Evolutionary conservation across 345 rosid genomes (phyloP).

Genomic region (Populus deltoides): DNA sequence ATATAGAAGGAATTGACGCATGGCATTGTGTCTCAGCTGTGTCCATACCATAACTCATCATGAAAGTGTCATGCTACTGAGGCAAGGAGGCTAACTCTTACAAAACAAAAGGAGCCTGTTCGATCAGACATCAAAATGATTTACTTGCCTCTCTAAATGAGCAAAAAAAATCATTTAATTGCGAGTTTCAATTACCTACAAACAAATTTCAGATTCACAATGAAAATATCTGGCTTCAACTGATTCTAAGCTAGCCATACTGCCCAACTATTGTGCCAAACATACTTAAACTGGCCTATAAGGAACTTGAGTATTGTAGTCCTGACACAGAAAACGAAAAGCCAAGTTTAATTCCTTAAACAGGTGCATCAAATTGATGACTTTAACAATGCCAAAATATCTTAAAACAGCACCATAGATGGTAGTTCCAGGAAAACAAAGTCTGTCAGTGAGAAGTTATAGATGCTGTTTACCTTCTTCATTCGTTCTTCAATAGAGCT

Average conservation of each 20-base stretch:
- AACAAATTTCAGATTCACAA: not conserved
- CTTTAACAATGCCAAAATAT: no score
- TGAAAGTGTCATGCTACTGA: not conserved
- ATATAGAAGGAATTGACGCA: not conserved
- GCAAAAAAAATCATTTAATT: not conserved
- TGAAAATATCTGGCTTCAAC: not conserved
- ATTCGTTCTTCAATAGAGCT: slow-evolving; percentile 67
- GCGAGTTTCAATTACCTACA: not conserved
- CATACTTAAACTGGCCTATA: not conserved
- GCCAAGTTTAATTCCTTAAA: no score
- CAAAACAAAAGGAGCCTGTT: not conserved
- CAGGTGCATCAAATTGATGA: no score
- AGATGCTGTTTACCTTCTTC: slow-evolving; percentile 56
- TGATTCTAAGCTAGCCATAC: not conserved
- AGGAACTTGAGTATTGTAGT: not conserved
- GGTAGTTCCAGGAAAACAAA: no score
- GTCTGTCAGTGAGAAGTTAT: not conserved
- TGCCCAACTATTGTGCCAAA: not conserved
- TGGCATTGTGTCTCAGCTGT: not conserved
- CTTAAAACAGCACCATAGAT: no score
- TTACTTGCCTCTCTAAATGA: not conserved
- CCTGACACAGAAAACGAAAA: not conserved
- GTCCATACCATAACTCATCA: not conserved
- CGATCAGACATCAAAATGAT: not conserved
- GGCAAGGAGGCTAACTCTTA: not conserved